A percentile compares a stretch with the other conserved stretches of the same genome.
These are phyloP conservation scores for Withania somnifera DNA, from an alignment of 305 asterid genomes.

Conservation along the genomic window DNA sequence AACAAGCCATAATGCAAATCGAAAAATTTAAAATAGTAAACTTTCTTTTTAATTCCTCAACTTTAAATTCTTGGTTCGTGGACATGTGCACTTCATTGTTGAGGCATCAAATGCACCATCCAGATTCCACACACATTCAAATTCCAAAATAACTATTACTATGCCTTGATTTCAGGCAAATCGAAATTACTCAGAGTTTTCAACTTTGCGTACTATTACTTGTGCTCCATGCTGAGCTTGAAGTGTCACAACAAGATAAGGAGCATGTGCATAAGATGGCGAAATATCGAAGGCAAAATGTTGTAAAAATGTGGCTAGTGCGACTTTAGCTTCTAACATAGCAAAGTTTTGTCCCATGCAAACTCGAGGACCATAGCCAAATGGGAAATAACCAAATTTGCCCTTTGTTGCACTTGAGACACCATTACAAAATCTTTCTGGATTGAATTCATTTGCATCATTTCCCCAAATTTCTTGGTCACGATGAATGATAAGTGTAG, in stretches of 20 bases:
- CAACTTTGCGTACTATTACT: conserved; percentile 11
- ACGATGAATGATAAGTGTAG: conserved; percentile 30
- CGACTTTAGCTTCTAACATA: conserved; percentile 2
- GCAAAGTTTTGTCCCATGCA: conserved; percentile 13
- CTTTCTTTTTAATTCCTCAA: too few relatives aligned
- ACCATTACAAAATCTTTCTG: conserved; percentile 44
- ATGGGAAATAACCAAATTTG: conserved; percentile 27
- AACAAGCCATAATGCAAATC: too few relatives aligned
- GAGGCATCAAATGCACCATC: too few relatives aligned
- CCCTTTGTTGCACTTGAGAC: conserved; percentile 25
- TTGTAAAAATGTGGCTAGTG: not conserved
- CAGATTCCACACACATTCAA: too few relatives aligned
- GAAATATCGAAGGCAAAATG: not conserved
- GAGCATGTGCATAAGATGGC: conserved; percentile 2
- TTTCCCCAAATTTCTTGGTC: conserved; percentile 45
- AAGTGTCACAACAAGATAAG: conserved; percentile 13
- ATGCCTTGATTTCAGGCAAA: not conserved
- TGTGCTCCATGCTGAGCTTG: conserved; percentile 55
- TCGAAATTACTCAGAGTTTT: not conserved
- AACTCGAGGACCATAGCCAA: conserved; percentile 43
- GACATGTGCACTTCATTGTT: too few relatives aligned
- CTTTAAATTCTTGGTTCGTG: too few relatives aligned
- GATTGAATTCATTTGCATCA: conserved; percentile 52
- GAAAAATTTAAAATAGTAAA: too few relatives aligned
- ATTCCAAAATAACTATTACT: not conserved